phyloP scores from a whole-genome alignment of 2,329 filamentous ascomycete genomes.

The Aspergillus quadrilineatus region DNA sequence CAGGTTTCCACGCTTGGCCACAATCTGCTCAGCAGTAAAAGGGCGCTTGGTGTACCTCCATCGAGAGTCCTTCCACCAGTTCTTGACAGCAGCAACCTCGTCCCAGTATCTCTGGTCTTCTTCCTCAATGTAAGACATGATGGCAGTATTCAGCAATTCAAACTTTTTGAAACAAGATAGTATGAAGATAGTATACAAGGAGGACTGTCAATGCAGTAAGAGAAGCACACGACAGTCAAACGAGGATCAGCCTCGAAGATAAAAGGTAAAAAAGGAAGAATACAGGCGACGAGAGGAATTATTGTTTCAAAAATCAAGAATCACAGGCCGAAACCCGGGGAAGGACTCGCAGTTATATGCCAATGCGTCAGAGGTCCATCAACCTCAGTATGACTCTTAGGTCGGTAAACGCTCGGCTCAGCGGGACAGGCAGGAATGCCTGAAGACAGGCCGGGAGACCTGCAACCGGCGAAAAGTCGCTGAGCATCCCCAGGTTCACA shows the following conservation, averaged over 20 bases:
- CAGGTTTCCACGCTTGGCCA: slow-evolving; percentile 87
- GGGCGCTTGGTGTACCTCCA: slow-evolving; percentile 91
- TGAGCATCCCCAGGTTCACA: slow-evolving; percentile 25
- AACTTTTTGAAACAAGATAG: slow-evolving; percentile 13
- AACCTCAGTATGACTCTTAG: slow-evolving; percentile 12
- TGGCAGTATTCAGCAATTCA: slow-evolving; percentile 12
- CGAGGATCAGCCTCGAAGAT: background rate
- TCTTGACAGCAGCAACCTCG: slow-evolving; percentile 84
- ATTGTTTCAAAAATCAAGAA: slow-evolving; percentile 17
- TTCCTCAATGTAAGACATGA: slow-evolving; percentile 54
- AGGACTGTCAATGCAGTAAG: slow-evolving; percentile 6
- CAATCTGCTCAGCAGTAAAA: slow-evolving; percentile 95
- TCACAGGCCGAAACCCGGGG: slow-evolving; percentile 33
- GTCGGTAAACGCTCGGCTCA: slow-evolving; percentile 44
- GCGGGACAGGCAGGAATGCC: slow-evolving; percentile 31
- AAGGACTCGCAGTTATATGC: slow-evolving; percentile 19
- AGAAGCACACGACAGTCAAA: slow-evolving; percentile 12
- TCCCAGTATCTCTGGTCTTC: slow-evolving; percentile 73
- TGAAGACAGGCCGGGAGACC: slow-evolving; percentile 21
- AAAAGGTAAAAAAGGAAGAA: background rate
- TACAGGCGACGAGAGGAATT: slow-evolving; percentile 2
- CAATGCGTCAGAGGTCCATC: slow-evolving; percentile 19
- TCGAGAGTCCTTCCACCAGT: slow-evolving; percentile 90
- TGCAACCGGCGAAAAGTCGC: slow-evolving; percentile 17
- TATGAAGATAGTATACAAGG: slow-evolving; percentile 18